Conservation (phyloP, 257 asterid genomes). For the Oldenlandia corymbosa region DNA sequence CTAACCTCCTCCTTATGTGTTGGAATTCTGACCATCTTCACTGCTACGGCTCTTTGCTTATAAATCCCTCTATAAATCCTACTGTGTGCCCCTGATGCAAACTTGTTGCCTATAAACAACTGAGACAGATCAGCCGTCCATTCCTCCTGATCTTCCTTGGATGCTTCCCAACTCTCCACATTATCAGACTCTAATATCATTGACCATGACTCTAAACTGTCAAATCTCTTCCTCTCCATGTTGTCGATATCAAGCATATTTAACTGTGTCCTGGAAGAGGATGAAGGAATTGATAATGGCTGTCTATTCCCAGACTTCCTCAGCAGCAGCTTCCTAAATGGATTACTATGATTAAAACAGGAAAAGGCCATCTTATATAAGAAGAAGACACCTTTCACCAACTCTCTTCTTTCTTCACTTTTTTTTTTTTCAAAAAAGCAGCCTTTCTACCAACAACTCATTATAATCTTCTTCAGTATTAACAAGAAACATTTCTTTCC, state of each 20-base stretch:
- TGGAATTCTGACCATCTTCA: constrained; percentile 47
- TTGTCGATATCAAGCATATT: constrained; percentile 29
- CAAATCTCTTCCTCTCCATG: constrained; percentile 85
- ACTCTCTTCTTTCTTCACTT: not conserved
- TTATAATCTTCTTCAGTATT: constrained; percentile 15
- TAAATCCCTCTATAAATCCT: constrained; percentile 42
- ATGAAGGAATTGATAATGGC: constrained; percentile 33
- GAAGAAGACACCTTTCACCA: no score
- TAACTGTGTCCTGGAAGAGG: constrained; percentile 44
- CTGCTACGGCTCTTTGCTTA: constrained; percentile 43
- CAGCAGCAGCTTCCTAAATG: constrained; percentile 37
- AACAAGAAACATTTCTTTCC: constrained; percentile 31
- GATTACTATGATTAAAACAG: constrained; percentile 61
- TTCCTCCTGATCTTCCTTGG: constrained; percentile 48
- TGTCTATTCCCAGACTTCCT: constrained; percentile 36
- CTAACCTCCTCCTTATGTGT: constrained; percentile 38
- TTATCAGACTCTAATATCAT: constrained; percentile 91
- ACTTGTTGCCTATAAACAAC: constrained; percentile 40
- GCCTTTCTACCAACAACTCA: constrained; percentile 28
- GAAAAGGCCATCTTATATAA: constrained; percentile 56
- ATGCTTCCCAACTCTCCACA: constrained; percentile 72
- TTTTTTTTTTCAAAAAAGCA: not conserved
- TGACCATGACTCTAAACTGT: constrained; percentile 96
- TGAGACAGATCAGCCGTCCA: constrained; percentile 45
- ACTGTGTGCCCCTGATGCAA: constrained; percentile 48